Evolutionary conservation across 2,329 filamentous ascomycete species (phyloP).

Genomic region (Epichloe sibirici): DNA sequence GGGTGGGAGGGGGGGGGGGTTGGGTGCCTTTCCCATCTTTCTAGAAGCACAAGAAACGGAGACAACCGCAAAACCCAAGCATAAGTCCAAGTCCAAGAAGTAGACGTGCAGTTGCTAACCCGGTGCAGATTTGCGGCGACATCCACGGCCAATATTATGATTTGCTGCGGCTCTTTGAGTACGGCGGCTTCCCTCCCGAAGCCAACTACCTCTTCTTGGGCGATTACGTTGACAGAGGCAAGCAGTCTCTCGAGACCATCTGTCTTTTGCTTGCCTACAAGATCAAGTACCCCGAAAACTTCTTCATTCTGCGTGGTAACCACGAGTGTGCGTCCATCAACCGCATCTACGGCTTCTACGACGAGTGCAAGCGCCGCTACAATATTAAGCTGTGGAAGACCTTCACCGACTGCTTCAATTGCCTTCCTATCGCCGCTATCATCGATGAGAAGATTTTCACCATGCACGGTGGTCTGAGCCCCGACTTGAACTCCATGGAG

Average conservation of each 20-base stretch:
- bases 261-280: slow-evolving; percentile 95
- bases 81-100: no score
- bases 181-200: slow-evolving; percentile 94
- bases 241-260: slow-evolving; percentile 98
- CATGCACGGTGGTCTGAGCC: slow-evolving; percentile 96
- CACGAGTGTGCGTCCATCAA: slow-evolving; percentile 99
- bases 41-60: no score
- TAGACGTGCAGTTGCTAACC: neutral
- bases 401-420: slow-evolving; percentile 99
- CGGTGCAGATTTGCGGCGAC: slow-evolving; percentile 82
- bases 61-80: no score
- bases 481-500: slow-evolving; percentile 98
- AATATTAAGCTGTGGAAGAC: slow-evolving; percentile 99
- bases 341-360: slow-evolving; percentile 98
- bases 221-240: slow-evolving; percentile 97
- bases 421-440: slow-evolving; percentile 92
- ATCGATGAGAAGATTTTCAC: slow-evolving; percentile 99
- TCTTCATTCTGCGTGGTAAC: slow-evolving; percentile 96
- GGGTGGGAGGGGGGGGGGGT: no score
- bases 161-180: slow-evolving; percentile 91
- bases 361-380: slow-evolving; percentile 97
- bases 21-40: no score
- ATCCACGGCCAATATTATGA: slow-evolving; percentile 99
- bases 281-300: slow-evolving; percentile 99
- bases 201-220: slow-evolving; percentile 99